Base-by-base conservation (phyloP, 2,329 filamentous ascomycete species). In the Colletotrichum simmondsii region DNA sequence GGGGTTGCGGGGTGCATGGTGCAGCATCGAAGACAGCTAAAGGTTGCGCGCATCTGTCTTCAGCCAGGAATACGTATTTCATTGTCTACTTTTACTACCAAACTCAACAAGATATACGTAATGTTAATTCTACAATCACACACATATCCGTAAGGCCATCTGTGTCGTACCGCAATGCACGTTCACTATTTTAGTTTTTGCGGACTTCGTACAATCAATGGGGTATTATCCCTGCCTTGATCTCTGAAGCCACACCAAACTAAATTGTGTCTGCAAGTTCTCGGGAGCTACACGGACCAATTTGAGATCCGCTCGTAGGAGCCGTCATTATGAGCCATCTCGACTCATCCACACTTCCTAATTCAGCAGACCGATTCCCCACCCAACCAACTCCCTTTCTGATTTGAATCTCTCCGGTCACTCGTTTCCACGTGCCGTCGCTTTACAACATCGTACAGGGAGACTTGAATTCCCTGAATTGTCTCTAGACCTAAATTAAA, bases 291-390 rank as follows among this genome's bases (percentile, higher is more conserved):
- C 3, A 32, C n/a, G 10, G 6, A 30, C 54, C 26, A 32, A 62
- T 52, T 2, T 8, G 42, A 24, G 28, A 19, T 28, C 54, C 19
- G 53, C 37, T 11, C 1, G 26, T 7, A 53, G 8, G 16, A 37
- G 4, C 19, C 19, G 22, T 71, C 62, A 56, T 61, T 66, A 71
- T 61, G 24, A 71, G 62, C 42, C 56, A 56, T 67, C 46, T 28
- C n/a, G 63, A 71, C 32, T 71, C 63, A 71, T 26, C 32, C 10
- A 16, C 14, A 35, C 30, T 12, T 19, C 22, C 56, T 46, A 54
- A 54, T n/a, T 8, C 4, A 49, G 16, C 3, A n/a, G 3, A 19
- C 42, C 37, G 16, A 0, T 42, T 42, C 37, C 37, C 42, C 42
- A 49, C 42, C 19, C 42, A n/a, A 49, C 1, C 42, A 49, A 2